phyloP scores from a whole-genome alignment of 83 land plant genomes.

The Picea abies region DNA sequence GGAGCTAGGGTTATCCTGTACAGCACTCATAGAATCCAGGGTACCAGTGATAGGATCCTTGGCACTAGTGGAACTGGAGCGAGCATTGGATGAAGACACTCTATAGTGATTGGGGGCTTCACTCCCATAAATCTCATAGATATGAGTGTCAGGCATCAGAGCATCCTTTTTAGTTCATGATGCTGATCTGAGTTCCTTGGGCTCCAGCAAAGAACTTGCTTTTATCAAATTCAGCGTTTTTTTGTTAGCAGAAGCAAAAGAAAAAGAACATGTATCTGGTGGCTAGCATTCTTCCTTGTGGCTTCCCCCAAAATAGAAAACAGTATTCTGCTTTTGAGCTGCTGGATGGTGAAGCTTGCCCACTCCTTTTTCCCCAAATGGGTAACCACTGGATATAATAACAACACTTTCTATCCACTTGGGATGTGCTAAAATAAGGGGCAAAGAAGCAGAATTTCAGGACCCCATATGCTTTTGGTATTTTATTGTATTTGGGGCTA shows the following conservation, averaged over 20 bases:
- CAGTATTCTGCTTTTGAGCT: too few species aligned
- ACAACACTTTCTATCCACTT: too few species aligned
- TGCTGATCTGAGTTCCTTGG: background rate
- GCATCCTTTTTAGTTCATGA: background rate
- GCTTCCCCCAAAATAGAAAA: constrained; percentile 13
- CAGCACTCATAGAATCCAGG: background rate
- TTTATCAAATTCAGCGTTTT: constrained; percentile 1
- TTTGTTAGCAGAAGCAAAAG: background rate
- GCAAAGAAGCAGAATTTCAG: too few species aligned
- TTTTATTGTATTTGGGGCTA: too few species aligned
- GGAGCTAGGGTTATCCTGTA: background rate
- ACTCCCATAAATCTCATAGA: background rate
- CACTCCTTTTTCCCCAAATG: too few species aligned
- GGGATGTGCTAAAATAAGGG: too few species aligned
- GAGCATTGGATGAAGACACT: background rate
- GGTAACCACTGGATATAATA: too few species aligned
- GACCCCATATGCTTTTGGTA: too few species aligned
- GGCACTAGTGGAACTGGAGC: background rate
- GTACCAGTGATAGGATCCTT: background rate
- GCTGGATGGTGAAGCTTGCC: too few species aligned
- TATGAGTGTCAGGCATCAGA: background rate
- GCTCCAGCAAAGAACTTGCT: background rate
- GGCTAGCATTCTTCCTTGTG: constrained; percentile 50
- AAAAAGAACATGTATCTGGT: background rate
- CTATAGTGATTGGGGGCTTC: background rate